A percentile compares a stretch with the other conserved stretches of the same genome.
phyloP scores from a whole-genome alignment of 2,329 filamentous ascomycete genomes.

The Sclerotinia subarctica region DNA sequence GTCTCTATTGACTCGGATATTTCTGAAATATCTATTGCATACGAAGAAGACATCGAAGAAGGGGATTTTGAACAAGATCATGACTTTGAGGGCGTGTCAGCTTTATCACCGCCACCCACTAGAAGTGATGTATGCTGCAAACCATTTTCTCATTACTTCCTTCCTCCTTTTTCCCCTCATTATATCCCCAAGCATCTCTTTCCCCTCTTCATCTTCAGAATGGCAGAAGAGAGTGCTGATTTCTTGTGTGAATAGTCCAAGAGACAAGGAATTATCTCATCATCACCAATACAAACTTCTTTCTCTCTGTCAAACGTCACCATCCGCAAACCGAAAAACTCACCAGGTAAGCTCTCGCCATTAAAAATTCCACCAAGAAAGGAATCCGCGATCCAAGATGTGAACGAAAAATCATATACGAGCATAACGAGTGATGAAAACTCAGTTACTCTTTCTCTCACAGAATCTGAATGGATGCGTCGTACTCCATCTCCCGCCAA shows the following conservation, averaged over 20 bases:
- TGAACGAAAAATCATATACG: not conserved
- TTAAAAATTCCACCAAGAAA: not conserved
- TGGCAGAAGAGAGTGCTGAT: not conserved
- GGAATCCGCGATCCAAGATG: not conserved
- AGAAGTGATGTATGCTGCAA: not conserved
- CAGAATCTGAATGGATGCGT: constrained; percentile 34
- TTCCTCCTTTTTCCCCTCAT: too few relatives aligned
- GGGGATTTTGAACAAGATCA: not conserved
- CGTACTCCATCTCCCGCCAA: constrained; percentile 27
- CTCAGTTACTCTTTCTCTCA: constrained; percentile 26
- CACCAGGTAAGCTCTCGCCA: not conserved
- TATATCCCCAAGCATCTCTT: not conserved
- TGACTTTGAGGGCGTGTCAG: not conserved
- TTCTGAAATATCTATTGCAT: not conserved
- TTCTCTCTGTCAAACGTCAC: constrained; percentile 28
- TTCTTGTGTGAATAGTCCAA: constrained; percentile 6
- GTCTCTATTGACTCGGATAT: constrained; percentile 19
- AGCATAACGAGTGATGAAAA: constrained; percentile 18
- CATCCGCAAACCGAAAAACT: constrained; percentile 22
- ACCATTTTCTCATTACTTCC: not conserved
- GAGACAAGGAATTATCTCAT: constrained; percentile 22
- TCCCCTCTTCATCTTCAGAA: not conserved
- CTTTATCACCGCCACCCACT: constrained; percentile 5
- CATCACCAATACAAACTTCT: constrained; percentile 15
- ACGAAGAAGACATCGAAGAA: not conserved